Base-by-base conservation (phyloP, 352 stramenopile species). In the Globisporangium alternatum region DNA sequence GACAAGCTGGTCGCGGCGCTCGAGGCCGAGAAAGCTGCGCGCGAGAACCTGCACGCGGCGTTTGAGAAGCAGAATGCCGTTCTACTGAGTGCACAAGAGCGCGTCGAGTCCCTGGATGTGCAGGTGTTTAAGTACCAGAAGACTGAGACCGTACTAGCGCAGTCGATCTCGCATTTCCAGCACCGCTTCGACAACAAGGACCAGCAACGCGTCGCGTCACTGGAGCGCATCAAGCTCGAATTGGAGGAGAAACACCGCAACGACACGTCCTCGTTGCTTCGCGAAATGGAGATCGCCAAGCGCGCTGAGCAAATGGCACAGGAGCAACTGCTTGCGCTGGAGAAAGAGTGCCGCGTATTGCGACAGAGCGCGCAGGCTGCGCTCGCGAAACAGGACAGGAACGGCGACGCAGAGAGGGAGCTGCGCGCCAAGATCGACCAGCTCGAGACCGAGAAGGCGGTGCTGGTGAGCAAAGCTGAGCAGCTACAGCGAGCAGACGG, bases 61-160 rank as follows among this genome's bases (percentile, higher is more conserved):
- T 84, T 79, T 33, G 71, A 79, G 45, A 65, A 64, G 59, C 77
- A 90, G 58, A 84, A 80, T 31, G 66, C 72, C 19, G 62, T 67
- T 60, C 65, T 92, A 2, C 31, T 79, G 2, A 48, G 66, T 0
- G 72, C 81, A 5, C 69, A 84, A 39, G 69, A 78, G 39, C 77
- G 82, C 51, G 73, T 89, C 8, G 64, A 76, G 56, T 63, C 67
- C 41, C 64, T 91, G 12, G 54, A 71, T 15, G 37, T 39, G 17
- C 82, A 91, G 47, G 73, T 91, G 39, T 39, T 65, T 17, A 78
- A 83, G 44, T 90, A 91, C 65, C 82, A 91, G 59, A 90, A 88
- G 71, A 91, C 82, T 0, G 82, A 93, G 65, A 93, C 82, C 0
- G 82, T 87, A 47, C 60, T 93, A 48, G 81, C 77, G 8, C 79